Evolutionary conservation across 768 basidiomycete species (phyloP), one percentile per base, ranked within the genome.

Genomic region (Russula griseocarnosa): DNA sequence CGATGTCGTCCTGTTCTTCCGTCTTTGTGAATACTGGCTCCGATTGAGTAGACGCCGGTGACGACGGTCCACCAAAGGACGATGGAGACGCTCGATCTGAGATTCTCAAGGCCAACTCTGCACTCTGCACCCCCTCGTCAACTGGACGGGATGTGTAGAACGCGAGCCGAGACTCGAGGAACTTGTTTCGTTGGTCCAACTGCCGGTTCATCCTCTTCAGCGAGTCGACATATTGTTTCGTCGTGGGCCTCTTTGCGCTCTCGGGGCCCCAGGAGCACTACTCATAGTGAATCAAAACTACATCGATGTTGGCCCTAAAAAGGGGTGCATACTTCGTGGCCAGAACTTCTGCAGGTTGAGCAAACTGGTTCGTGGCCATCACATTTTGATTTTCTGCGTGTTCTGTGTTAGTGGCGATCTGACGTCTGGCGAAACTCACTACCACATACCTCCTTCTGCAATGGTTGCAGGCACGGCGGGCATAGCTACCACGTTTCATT

Each of bases 191-290:
- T 32, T 56, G 62, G n/a, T 71, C 71, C 40, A 74, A 67, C 9
- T 67, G 66, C 30, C 69, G 66, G 55, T 73, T 72, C 62, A 69
- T 68, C 58, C 70, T 72, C 42, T 68, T 70, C 32, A 74, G 66
- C 4, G 71, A 71, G 49, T 75, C 73, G 52, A 75, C 74, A 64
- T 74, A 73, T 59, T 73, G 73, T 54, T 73, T 73, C 9, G 72
- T 74, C 28, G 69, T 69, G 7, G 73, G 73, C 52, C 71, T 71
- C 67, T 75, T 74, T 13, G 73, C 73, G 5, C 71, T 74, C 58
- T 75, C 73, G 34, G 72, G 69, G 24, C 73, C 74, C 74, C 74
- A 75, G 7, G 73, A 68, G 51, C 74, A 75, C 74, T 75, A 54
- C 18, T 38, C 51, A 38, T 47, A n/a, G 28, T 6, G 28, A 50